Evolutionary conservation across 768 basidiomycete genomes (phyloP), one percentile per base, ranked within the genome.

Genomic region (Collybiopsis confluens): DNA sequence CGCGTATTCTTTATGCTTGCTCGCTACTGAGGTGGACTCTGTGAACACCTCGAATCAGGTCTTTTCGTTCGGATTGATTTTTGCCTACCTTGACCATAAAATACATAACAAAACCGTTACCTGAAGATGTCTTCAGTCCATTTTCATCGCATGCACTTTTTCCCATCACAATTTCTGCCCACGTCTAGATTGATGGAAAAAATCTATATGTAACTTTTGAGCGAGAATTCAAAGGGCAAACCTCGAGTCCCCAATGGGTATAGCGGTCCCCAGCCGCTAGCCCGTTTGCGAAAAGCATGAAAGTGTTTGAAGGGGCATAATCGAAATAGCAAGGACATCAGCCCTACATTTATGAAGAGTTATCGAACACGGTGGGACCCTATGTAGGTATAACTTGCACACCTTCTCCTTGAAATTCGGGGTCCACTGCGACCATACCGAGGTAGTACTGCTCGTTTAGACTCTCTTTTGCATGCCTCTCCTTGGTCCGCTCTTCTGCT

Each of bases 361-460:
- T 5, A 51, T 18, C 30, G 43, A 18, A 21, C n/a, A 30, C 18
- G 18, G 16, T 8, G 26, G 27, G 36, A 35, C 7, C 13, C n/a
- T 24, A 28, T 40, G 41, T 23, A 26, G 28, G 27, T 11, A 21
- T 49, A 30, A 16, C 8, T 24, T 11, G n/a, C 10, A 26, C n/a
- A 67, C 68, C 69, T 61, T 60, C 52, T 20, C 66, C 66, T 55
- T 67, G 63, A 45, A 58, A 58, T 4, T 61, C 62, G 23, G 68
- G 68, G 27, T 62, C 58, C 2, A 67, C 67, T 47, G 59, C 56
- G 5, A 62, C 60, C 16, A 64, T 45, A 35, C 65, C 62, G 27
- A 71, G 56, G 46, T 70, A 65, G 66, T 68, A 71, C 5, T 64
- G 60, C 16, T 59, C 56, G 16, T 68, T 64, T 1, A 62, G 59